phyloP scores from a whole-genome alignment of 2,329 filamentous ascomycete species.

The Aspergillus puulaauensis region DNA sequence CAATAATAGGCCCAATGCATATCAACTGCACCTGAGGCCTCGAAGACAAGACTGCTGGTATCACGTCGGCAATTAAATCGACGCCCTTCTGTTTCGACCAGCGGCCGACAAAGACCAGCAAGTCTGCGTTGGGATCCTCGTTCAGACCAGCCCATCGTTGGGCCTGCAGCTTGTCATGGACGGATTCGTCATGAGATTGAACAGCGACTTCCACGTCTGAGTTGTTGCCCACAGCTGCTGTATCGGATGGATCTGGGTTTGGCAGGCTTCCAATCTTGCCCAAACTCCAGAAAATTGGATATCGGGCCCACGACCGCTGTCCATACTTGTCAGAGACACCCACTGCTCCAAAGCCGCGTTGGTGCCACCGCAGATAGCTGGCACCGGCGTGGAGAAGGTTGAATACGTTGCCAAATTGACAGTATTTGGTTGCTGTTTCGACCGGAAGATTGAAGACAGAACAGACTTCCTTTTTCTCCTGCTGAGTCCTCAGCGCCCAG shows the following conservation, averaged over 20 bases:
- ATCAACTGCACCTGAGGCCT: constrained; percentile 62
- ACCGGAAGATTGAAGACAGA: constrained; percentile 62
- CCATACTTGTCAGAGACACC: constrained; percentile 69
- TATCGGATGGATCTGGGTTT: constrained; percentile 66
- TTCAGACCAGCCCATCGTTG: constrained; percentile 68
- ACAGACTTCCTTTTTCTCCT: constrained; percentile 64
- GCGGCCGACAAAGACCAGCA: constrained; percentile 68
- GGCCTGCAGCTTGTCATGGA: constrained; percentile 46
- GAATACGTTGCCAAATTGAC: constrained; percentile 69
- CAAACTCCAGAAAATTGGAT: constrained; percentile 69
- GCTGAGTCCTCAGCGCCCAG: constrained; percentile 64
- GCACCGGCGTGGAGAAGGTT: constrained; percentile 67
- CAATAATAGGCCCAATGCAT: constrained; percentile 65
- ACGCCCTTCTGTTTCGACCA: constrained; percentile 71
- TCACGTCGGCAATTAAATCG: constrained; percentile 67
- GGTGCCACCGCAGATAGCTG: constrained; percentile 65
- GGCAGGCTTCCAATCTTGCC: constrained; percentile 63
- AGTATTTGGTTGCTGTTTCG: constrained; percentile 59
- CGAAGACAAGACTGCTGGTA: constrained; percentile 58
- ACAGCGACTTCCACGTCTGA: too few species aligned
- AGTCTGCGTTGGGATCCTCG: constrained; percentile 60
- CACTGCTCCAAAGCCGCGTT: constrained; percentile 67
- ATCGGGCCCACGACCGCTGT: constrained; percentile 65
- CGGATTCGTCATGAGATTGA: too few species aligned
- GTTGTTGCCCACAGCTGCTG: constrained; percentile 33